Evolutionary conservation across 2,329 filamentous ascomycete species (phyloP), one percentile per base, ranked within the genome.

Genomic region (Calycina herbarum): DNA sequence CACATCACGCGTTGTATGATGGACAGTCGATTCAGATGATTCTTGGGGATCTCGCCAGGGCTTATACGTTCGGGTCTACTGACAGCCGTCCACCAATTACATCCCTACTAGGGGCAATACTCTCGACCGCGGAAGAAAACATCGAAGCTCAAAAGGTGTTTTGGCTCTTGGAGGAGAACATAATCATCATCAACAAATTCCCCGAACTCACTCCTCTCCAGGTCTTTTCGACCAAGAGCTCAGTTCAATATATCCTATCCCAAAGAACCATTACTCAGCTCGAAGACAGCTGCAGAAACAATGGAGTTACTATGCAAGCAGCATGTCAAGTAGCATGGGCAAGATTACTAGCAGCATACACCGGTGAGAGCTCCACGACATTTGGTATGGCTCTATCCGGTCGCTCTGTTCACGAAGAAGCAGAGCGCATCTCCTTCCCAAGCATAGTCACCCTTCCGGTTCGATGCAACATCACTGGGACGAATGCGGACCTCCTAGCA

Each of bases 381-480:
- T 96, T 95, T 75, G 94, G 94, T 0, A 82, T 91, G 15, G 91
- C 94, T 0, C 81, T 97, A 7, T 94, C 94, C 8, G 93, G 93
- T 0, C 83, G 93, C 40, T 87, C 80, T 35, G 73, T 84, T 3
- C 82, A 83, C 0, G 83, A 89, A 3, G 79, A 82, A n/a, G 86
- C 88, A 0, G 81, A 84, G 20, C 75, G 82, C 5, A 83, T 85
- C 4, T 82, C 86, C 0, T 91, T 97, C 61, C 94, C 94, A 0
- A 94, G 91, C 74, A 86, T 97, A 64, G 89, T 89, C 0, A 97
- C 93, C 0, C 77, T 97, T 1, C 94, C 94, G 0, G 83, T 95
- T 0, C 76, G 89, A 11, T 85, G 86, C n/a, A 76, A 80, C 27
- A 82, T 90, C 20, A 74, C 75, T 1, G 74, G 81, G 0, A 84